These are phyloP conservation scores for Lactarius vividus DNA, from an alignment of 768 basidiomycete species.

Conservation along the genomic window DNA sequence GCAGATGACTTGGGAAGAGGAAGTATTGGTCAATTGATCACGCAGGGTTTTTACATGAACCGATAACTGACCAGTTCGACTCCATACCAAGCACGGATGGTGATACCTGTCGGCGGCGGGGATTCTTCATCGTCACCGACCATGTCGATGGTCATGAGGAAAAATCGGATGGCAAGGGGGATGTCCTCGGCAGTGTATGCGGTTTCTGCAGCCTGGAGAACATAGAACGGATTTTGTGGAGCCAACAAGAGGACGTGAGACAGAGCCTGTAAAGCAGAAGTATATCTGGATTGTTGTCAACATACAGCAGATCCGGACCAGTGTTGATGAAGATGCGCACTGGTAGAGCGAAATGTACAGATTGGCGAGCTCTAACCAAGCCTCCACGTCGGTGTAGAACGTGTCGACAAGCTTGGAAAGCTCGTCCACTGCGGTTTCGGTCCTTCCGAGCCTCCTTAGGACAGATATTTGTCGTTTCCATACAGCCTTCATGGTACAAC, in stretches of 20 bases:
- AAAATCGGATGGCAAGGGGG: conserved; percentile 74
- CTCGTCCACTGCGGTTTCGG: conserved; percentile 67
- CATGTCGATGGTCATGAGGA: conserved; percentile 79
- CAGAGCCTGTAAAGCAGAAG: conserved; percentile 66
- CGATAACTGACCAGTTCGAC: conserved; percentile 62
- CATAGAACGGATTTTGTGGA: conserved; percentile 83
- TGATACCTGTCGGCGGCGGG: conserved; percentile 48
- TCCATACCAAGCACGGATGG: conserved; percentile 78
- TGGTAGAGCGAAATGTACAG: conserved; percentile 73
- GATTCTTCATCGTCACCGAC: conserved; percentile 53
- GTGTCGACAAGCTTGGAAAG: conserved; percentile 76
- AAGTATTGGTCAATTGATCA: not conserved
- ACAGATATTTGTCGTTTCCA: conserved; percentile 86
- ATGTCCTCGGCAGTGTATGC: conserved; percentile 78
- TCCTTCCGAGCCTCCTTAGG: conserved; percentile 56
- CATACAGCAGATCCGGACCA: not conserved
- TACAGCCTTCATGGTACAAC: conserved; percentile 43
- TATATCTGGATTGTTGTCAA: conserved; percentile 52
- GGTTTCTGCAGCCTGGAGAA: conserved; percentile 84
- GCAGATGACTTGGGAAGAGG: conserved; percentile 10
- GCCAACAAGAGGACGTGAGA: conserved; percentile 79
- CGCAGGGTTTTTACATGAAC: no score
- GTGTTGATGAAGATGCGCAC: conserved; percentile 42
- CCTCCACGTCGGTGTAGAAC: conserved; percentile 85
- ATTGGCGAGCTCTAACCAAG: conserved; percentile 83